Percentiles rank a stretch among this genome's conserved stretches.
Evolutionary conservation across 2,329 filamentous ascomycete genomes (phyloP).

Genomic region (Chrysoporthe cubensis): DNA sequence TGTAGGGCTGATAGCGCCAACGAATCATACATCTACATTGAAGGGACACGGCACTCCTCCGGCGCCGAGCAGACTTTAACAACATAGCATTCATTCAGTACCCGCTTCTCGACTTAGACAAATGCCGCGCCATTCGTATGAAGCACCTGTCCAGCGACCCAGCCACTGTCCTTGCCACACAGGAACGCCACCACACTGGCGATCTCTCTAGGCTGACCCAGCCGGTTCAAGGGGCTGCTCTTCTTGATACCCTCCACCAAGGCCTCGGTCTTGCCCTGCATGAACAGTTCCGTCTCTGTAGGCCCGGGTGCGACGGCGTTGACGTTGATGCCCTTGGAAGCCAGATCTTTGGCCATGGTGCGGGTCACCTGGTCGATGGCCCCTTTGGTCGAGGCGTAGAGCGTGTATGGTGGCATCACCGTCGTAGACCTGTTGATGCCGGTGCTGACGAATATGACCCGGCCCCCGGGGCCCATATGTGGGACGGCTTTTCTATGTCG

Average conservation of each 20-base stretch:
- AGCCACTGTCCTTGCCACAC: constrained; percentile 40
- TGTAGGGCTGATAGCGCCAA: neutral
- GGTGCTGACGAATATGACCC: constrained; percentile 58
- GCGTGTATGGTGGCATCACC: constrained; percentile 49
- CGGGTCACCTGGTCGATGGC: constrained; percentile 63
- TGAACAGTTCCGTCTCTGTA: constrained; percentile 60
- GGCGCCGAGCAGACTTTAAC: neutral
- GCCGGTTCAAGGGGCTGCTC: constrained; percentile 48
- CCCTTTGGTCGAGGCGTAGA: constrained; percentile 61
- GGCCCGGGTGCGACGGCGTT: constrained; percentile 49
- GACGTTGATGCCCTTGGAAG: constrained; percentile 51
- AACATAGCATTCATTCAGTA: neutral
- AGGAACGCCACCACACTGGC: constrained; percentile 51
- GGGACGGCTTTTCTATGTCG: constrained; percentile 52
- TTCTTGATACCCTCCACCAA: constrained; percentile 46
- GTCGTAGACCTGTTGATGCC: constrained; percentile 40
- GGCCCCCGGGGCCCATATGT: constrained; percentile 52
- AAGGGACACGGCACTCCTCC: neutral
- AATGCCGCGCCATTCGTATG: constrained; percentile 46
- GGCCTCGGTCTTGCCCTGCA: constrained; percentile 52
- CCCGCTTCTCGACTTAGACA: neutral
- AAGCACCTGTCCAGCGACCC: constrained; percentile 53
- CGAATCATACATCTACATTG: neutral
- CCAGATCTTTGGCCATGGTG: constrained; percentile 59
- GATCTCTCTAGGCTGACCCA: constrained; percentile 55